Conservation (phyloP, 1,284 basidiomycete species). For the Marasmius sp. region DNA sequence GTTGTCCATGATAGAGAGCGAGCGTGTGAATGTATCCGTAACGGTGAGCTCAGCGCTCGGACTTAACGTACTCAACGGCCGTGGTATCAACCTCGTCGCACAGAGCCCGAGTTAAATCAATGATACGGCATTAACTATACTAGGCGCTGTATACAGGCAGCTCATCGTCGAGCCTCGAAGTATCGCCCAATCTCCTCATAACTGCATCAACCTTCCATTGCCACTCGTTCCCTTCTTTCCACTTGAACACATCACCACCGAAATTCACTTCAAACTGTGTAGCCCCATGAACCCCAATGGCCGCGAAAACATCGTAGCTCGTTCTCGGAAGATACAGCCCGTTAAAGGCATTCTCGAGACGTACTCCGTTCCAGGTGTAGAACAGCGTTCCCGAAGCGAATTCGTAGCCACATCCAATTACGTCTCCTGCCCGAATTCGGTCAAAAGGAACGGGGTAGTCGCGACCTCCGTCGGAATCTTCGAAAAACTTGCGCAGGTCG, state of each 20-base stretch:
- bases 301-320: slow-evolving; percentile 59
- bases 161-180: slow-evolving; percentile 24
- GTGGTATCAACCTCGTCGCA: no score
- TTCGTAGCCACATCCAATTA: slow-evolving; percentile 63
- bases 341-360: slow-evolving; percentile 55
- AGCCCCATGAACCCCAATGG: slow-evolving; percentile 57
- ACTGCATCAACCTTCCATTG: slow-evolving; percentile 58
- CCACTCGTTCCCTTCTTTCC: slow-evolving; percentile 65
- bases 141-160: slow-evolving; percentile 27
- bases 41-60: no score
- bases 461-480: slow-evolving; percentile 62
- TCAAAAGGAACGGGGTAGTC: slow-evolving; percentile 44
- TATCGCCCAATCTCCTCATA: slow-evolving; percentile 40
- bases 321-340: slow-evolving; percentile 56
- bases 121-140: background rate
- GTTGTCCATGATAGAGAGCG: background rate
- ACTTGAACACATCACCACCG: slow-evolving; percentile 54
- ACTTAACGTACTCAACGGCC: no score
- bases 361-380: slow-evolving; percentile 66
- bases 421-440: slow-evolving; percentile 43
- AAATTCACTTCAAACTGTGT: slow-evolving; percentile 65
- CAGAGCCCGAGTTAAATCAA: no score
- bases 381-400: slow-evolving; percentile 54
- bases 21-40: background rate
- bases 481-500: slow-evolving; percentile 71